Conservation (phyloP, 495 filamentous ascomycete species). For the Cercophora newfieldiana region DNA sequence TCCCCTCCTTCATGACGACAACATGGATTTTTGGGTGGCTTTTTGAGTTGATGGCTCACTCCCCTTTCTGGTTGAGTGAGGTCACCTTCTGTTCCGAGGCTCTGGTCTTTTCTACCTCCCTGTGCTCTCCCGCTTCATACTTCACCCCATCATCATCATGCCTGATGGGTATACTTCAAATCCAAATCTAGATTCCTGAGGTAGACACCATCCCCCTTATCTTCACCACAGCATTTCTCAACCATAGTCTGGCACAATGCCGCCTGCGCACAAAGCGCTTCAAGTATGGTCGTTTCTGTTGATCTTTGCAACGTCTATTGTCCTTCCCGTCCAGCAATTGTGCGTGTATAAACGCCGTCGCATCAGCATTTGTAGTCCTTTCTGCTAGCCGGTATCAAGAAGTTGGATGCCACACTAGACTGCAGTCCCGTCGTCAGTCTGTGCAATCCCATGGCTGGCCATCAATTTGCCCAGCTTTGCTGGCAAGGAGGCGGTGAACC, state of each 20-base stretch:
- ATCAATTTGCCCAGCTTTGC: not conserved
- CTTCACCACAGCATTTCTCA: not conserved
- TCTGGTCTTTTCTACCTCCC: not conserved
- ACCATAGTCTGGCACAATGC: not conserved
- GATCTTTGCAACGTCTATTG: not conserved
- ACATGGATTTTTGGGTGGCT: not conserved
- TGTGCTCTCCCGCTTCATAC: not conserved
- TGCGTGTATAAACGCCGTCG: not conserved
- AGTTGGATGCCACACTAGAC: not conserved
- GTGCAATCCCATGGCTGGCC: not conserved
- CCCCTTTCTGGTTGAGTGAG: not conserved
- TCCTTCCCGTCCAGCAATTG: not conserved
- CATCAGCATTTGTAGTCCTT: not conserved
- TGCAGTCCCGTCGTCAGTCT: no score
- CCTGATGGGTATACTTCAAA: not conserved
- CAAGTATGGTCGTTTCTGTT: not conserved
- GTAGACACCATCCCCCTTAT: not conserved
- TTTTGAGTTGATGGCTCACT: not conserved
- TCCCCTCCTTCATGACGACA: no score
- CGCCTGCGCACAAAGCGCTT: not conserved
- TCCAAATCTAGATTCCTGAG: not conserved
- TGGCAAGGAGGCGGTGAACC: not conserved
- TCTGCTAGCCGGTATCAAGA: not conserved
- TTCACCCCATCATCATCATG: no score
- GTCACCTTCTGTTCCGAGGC: not conserved